Conservation (phyloP, 352 stramenopile species). For the Peronospora destructor region DNA sequence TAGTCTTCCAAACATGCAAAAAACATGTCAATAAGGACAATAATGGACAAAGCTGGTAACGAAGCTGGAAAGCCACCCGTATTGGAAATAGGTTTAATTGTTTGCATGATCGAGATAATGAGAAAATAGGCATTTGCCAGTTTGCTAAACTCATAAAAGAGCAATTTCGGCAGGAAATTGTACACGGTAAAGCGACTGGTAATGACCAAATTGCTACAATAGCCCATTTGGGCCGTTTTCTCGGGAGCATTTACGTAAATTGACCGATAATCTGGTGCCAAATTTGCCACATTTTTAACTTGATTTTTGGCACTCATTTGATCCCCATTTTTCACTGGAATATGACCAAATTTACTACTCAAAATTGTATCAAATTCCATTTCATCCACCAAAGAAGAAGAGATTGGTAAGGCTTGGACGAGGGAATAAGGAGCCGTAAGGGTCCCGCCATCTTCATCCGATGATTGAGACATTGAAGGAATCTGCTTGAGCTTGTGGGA, state of each 20-base stretch:
- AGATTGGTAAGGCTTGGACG: too few relatives aligned
- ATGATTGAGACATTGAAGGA: too few relatives aligned
- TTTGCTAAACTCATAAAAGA: conserved; percentile 89
- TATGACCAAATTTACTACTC: too few relatives aligned
- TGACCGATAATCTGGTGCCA: background rate
- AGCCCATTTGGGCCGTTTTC: conserved; percentile 50
- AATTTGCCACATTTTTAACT: too few relatives aligned
- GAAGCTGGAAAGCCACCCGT: conserved; percentile 87
- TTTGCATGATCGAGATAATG: conserved; percentile 88
- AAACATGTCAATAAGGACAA: conserved; percentile 90
- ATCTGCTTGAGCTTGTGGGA: too few relatives aligned
- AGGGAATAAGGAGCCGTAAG: too few relatives aligned
- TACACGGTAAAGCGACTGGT: conserved; percentile 89
- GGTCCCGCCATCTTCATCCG: too few relatives aligned
- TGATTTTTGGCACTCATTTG: too few relatives aligned
- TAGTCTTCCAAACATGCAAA: conserved; percentile 89
- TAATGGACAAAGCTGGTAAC: conserved; percentile 86
- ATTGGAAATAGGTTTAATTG: conserved; percentile 89
- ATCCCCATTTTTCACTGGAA: too few relatives aligned
- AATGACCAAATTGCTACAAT: conserved; percentile 75
- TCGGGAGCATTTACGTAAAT: conserved; percentile 53
- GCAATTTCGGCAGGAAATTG: conserved; percentile 88
- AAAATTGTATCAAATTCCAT: too few relatives aligned
- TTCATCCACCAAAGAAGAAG: too few relatives aligned
- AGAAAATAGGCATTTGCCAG: conserved; percentile 93